Evolutionary conservation across 768 basidiomycete genomes (phyloP), one percentile per base, ranked within the genome.

Genomic region (Podaxis sp.): DNA sequence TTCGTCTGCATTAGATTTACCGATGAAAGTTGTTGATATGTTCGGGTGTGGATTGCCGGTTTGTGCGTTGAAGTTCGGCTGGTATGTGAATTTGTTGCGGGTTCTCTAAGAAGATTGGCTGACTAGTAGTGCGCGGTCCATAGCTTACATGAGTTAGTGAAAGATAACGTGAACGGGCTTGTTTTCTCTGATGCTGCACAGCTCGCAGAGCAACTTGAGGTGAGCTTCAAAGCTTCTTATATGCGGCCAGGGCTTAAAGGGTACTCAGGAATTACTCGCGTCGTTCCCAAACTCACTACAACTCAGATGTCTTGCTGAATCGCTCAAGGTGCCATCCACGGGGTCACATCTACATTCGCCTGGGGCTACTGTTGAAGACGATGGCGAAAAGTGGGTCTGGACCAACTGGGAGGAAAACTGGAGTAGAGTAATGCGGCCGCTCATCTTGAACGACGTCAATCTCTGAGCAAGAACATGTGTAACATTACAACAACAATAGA

Each of bases 11-110:
- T 75, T 95, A 59, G 97, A 99, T 73, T 77, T 99, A 57, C 97
- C 97, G 2, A 99, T 99, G 97, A 99, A 99, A 73, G 87, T 99
- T 4, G 94, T 99, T 5, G 97, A 99, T 72, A 98, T 98, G 96
- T 98, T 98, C 75, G 97, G 97, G 3, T 98, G 95, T 66, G 89
- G 89, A 4, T 77, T 98, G 59, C 96, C 96, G 0, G 97, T 98
- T 6, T 90, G 95, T 63, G 95, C 97, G 0, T 79, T 94, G 2
- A 80, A 87, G 52, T 99, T 96, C 69, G 75, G 79, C 44, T 96
- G 93, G 95, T 95, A 63, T n/a, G 84, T 66, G 11, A 28, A 32
- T 32, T 61, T 21, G 18, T 13, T 48, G 11, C 9, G 3, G 7
- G 18, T 50, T 32, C 35, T 38, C 18, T 44, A 14, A 47, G n/a